A percentile compares a stretch with the other conserved stretches of the same genome.
These are phyloP conservation scores for Alternaria panax DNA, from an alignment of 2,329 filamentous ascomycete genomes.

Conservation along the genomic window DNA sequence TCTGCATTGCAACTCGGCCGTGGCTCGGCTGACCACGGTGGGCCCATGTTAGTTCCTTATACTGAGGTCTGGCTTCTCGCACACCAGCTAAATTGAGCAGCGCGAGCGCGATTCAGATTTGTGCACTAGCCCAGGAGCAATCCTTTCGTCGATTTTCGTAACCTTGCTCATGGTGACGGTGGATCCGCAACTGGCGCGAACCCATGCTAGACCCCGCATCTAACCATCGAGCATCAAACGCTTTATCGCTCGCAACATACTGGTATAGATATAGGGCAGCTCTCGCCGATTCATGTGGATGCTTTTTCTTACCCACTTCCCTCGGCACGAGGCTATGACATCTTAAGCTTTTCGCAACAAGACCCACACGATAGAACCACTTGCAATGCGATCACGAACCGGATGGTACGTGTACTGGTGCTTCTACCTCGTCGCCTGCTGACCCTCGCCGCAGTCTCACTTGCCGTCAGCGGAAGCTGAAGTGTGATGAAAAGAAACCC, in stretches of 20 bases:
- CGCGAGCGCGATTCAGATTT: constrained; percentile 39
- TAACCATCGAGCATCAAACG: constrained; percentile 30
- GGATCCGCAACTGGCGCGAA: constrained; percentile 44
- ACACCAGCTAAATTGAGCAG: constrained; percentile 42
- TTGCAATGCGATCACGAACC: constrained; percentile 50
- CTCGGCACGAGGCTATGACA: constrained; percentile 28
- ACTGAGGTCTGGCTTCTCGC: constrained; percentile 23
- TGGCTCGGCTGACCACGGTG: constrained; percentile 34
- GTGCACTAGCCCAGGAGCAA: constrained; percentile 38
- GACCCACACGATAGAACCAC: constrained; percentile 24
- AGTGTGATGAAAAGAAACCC: constrained; percentile 70
- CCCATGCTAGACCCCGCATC: constrained; percentile 47
- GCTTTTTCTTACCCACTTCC: constrained; percentile 32
- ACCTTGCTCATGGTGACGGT: constrained; percentile 36
- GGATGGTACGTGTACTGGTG: constrained; percentile 44
- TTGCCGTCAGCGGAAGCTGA: constrained; percentile 68
- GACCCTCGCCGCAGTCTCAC: constrained; percentile 49
- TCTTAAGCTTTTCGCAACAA: constrained; percentile 16
- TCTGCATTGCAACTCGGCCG: constrained; percentile 36
- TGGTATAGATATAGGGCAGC: constrained; percentile 43
- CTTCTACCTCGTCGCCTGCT: constrained; percentile 9
- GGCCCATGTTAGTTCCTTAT: constrained; percentile 25
- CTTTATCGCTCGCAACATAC: constrained; percentile 33
- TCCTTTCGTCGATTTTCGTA: constrained; percentile 31
- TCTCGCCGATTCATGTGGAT: constrained; percentile 34